Evolutionary conservation across 345 rosid genomes (phyloP), one percentile per base, ranked within the genome.

Genomic region (Hibiscus syriacus): DNA sequence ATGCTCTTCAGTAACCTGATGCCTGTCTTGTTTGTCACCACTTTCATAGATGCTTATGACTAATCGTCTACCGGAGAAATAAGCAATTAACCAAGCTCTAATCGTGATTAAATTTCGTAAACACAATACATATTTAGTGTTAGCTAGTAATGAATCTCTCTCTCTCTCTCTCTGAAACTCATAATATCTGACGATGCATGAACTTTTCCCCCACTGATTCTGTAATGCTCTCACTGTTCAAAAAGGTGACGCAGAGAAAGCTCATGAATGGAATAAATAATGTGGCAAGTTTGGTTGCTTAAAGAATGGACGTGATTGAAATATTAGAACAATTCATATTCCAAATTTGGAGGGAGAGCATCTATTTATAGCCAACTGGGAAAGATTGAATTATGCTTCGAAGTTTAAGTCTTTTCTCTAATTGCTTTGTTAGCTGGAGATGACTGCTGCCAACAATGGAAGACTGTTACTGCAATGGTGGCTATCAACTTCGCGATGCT

Each of bases 401-500:
- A 26, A 14, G 38, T 13, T 34, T 3, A 14, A 38, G 41, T 45
- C 9, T 45, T 38, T 9, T 38, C 19, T 64, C 12, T 38, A 38
- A 38, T 38, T 38, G 41, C 13, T 38, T 38, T 38, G 10, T 12
- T 11, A 20, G 60, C 17, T 4, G 2, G 39, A 39, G 77, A 81
- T 78, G 80, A 68, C 29, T 65, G 67, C 69, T 69, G 67, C 52
- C 60, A 59, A 41, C 76, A 79, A 50, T 87, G 89, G 86, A 82
- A 76, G 32, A 83, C 92, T 74, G 80, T 84, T 71, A 4, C 72
- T 20, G 65, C 70, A 48, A 85, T 92, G 92, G 58, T 89, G 36
- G 67, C 73, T 0, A 73, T 88, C 48, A 85, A 85, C 79, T 78
- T 85, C 20, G 88, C 71, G 0, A 76, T 90, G 84, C 96, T 2